Conservation (phyloP, 306 rosid species). For the Glycine tomentella region DNA sequence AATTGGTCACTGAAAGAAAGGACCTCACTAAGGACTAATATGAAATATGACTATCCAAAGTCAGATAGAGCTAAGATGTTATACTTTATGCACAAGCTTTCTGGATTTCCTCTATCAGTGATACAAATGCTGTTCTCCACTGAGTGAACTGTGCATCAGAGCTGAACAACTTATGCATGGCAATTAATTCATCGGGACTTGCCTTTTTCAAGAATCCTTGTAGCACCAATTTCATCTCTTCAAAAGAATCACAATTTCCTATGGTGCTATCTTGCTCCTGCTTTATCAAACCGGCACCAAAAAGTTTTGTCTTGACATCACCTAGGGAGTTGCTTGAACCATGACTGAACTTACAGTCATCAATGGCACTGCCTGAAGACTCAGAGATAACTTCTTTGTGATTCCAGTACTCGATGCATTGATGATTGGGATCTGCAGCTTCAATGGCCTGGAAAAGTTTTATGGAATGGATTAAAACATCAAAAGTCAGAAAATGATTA, state of each 20-base stretch:
- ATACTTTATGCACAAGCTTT: slow-evolving; percentile 37
- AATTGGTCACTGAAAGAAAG: slow-evolving; percentile 49
- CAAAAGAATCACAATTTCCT: slow-evolving; percentile 43
- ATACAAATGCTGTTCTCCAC: slow-evolving; percentile 53
- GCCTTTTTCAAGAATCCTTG: slow-evolving; percentile 67
- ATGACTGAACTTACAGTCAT: slow-evolving; percentile 46
- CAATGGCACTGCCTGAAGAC: slow-evolving; percentile 34
- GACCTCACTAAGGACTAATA: slow-evolving; percentile 36
- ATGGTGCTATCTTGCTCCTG: slow-evolving; percentile 45
- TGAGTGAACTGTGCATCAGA: slow-evolving; percentile 49
- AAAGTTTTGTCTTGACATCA: slow-evolving; percentile 45
- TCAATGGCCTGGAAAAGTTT: slow-evolving; percentile 68
- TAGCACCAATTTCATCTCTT: slow-evolving; percentile 52
- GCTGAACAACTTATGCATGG: slow-evolving; percentile 60
- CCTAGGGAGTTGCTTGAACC: slow-evolving; percentile 49
- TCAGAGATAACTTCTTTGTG: slow-evolving; percentile 44
- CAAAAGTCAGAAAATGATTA: slow-evolving; percentile 26
- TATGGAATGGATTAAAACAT: slow-evolving; percentile 32
- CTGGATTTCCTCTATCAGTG: slow-evolving; percentile 64
- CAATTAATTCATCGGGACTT: slow-evolving; percentile 62
- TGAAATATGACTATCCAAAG: too few relatives aligned
- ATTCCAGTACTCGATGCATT: slow-evolving; percentile 81
- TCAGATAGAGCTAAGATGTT: too few relatives aligned
- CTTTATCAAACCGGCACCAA: slow-evolving; percentile 53
- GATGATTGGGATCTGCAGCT: slow-evolving; percentile 74